Base-by-base conservation (phyloP, 2,329 filamentous ascomycete species). In the Sclerotinia subarctica region DNA sequence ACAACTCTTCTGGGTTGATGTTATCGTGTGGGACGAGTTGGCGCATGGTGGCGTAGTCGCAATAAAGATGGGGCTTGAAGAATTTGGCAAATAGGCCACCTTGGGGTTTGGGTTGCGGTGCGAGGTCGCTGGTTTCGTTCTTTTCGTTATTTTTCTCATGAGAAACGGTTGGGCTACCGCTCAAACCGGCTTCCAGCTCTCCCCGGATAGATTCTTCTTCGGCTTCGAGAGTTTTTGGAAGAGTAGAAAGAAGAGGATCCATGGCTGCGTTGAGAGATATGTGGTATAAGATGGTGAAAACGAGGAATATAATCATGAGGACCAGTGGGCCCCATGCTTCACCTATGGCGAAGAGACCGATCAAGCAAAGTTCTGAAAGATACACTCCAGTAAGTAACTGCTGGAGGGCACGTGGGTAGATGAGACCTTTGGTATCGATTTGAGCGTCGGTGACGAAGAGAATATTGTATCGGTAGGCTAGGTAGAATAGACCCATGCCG, bases 391-490 rank as follows among this genome's bases (percentile, higher is more conserved):
- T 88, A 38, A 94, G 88, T 59, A 96, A 86, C 69, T 97, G 94
- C 77, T 96, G 90, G 64, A 98, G 82, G 1, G 92, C 94, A n/a
- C 90, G 90, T 0, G 92, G 90, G 76, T 97, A 97, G 73, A 92
- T 89, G 19, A 94, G 85, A 21, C 94, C 94, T 76, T 96, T 92
- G 49, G 92, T 96, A 77, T 97, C 93, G 75, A 96, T 89, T 69
- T 87, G 81, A 11, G 91, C 88, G 76, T 96, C 91, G 63, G 89
- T 90, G 47, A 97, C 93, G 78, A 92, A 97, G 62, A 97, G 84
- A 67, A 98, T 80, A 77, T 97, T 96, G 83, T 98, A 97, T 24
- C 91, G 87, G 83, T 93, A 97, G 59, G 93, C 91, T 64, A 94
- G 82, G 77, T 96, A 96, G 79, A 97, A 94, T 53, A 95, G 82